Evolutionary conservation across 306 rosid species (phyloP), one percentile per base, ranked within the genome.

Genomic region (Biancaea sappan): DNA sequence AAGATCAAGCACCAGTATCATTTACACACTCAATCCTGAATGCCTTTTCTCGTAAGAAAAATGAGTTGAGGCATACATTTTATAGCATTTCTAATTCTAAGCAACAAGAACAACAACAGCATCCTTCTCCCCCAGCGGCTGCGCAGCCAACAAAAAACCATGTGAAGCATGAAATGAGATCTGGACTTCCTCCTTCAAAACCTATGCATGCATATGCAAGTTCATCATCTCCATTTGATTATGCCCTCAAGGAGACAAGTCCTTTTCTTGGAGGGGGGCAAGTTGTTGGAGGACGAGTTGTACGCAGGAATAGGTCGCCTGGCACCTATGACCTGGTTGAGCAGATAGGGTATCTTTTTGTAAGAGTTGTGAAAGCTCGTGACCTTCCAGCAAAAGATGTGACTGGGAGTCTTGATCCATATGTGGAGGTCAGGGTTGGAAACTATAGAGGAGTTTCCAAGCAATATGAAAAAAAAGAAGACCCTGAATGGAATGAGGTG

Each of bases 401-500:
- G 50, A 84, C 86, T 2, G 98, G 97, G 21, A 59, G 97, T 71
- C 84, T 90, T 50, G 94, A 94, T 75, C 99, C 99, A 12, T 94
- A 83, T 72, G 99, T 94, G 66, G 93, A 88, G 83, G 97, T 94
- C 22, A 88, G 56, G 86, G 34, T 92, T 37, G 99, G 99, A 77
- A 94, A 94, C 84, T 94, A 69, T 84, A 88, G 73, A 81, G 99
- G 99, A 79, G 82, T 0, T 18, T 92, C 99, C 12, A 88, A 75
- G 75, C 83, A 90, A 74, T 83, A 47, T 14, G 97, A 85, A 85
- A 94, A 91, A 83, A 90, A 75, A 7, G 80, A 83, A 59, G 83
- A 83, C 68, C 98, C 98, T 5, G 97, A 90, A 75, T 94, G 99
- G 99, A 90, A 92, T 71, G 88, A 94, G 80, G 97, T 94, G 57